Conservation (phyloP, 176 grass and related monocot genomes). For the Aegilops umbellulata region DNA sequence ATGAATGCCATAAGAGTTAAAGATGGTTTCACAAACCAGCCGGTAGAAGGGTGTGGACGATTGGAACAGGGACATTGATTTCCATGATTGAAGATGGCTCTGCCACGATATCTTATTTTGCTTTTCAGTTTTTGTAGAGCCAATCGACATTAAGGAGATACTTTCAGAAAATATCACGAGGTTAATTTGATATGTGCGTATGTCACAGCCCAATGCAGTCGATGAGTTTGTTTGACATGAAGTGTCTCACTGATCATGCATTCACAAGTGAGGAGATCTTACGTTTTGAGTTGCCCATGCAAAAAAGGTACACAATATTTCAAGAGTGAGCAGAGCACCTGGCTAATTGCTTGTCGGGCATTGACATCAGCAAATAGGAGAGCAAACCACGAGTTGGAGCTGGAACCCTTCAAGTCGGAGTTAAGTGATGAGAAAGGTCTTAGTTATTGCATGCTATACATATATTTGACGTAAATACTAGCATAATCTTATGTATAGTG, state of each 20-base stretch:
- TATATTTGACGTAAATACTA: no score
- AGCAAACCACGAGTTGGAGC: not conserved
- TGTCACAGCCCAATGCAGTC: not conserved
- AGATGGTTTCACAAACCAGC: not conserved
- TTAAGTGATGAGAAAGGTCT: no score
- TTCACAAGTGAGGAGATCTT: not conserved
- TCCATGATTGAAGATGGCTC: not conserved
- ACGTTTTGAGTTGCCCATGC: not conserved
- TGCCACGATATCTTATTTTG: not conserved
- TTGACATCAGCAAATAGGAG: not conserved
- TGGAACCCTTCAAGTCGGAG: not conserved
- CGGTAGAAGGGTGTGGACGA: not conserved
- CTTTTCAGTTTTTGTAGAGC: no score
- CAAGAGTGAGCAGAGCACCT: not conserved
- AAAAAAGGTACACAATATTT: not conserved
- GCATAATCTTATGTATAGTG: no score
- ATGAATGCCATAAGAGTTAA: conserved; percentile 4
- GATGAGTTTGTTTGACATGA: not conserved
- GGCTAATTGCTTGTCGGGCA: not conserved
- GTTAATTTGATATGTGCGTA: not conserved
- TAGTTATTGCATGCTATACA: no score
- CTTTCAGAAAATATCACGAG: not conserved
- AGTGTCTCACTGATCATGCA: not conserved
- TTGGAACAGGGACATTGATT: not conserved
- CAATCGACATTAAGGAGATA: not conserved